A percentile compares a stretch with the other conserved stretches of the same genome.
phyloP scores from a whole-genome alignment of 805 yeast species.

The Candida sakaeoensis region DNA sequence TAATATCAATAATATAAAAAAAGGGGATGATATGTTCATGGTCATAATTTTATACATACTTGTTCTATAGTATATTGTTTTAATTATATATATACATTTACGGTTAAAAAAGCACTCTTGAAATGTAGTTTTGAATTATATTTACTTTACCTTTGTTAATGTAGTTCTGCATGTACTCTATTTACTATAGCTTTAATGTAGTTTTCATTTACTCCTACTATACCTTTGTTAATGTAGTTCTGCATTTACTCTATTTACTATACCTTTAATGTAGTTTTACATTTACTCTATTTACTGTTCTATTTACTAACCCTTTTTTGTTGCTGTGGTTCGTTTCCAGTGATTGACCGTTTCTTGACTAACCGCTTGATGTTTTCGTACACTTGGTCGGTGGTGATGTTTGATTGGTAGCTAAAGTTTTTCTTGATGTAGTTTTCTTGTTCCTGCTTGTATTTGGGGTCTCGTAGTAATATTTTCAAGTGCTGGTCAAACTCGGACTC shows the following conservation, averaged over 20 bases:
- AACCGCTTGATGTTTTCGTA: conserved; percentile 56
- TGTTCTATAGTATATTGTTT: conserved; percentile 10
- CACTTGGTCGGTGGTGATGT: conserved; percentile 54
- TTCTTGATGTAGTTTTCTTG: conserved; percentile 57
- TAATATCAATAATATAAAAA: conserved; percentile 38
- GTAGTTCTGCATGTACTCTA: background rate
- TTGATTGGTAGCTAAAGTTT: conserved; percentile 45
- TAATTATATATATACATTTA: conserved; percentile 9
- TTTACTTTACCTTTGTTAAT: too few species aligned
- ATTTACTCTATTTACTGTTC: background rate
- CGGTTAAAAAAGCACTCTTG: conserved; percentile 6
- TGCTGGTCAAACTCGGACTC: conserved; percentile 71
- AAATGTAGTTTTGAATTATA: background rate
- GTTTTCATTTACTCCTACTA: conserved; percentile 1
- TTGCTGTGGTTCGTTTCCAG: background rate
- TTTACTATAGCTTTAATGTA: too few species aligned
- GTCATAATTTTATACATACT: conserved; percentile 7
- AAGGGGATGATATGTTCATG: conserved; percentile 11
- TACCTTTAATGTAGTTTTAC: too few species aligned
- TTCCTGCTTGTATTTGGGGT: conserved; percentile 74
- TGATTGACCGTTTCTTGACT: conserved; percentile 23
- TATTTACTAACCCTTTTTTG: background rate
- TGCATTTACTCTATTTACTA: background rate
- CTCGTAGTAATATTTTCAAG: conserved; percentile 62
- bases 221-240: too few species aligned